phyloP scores from a whole-genome alignment of 306 rosid genomes.

The Cicer cuneatum region DNA sequence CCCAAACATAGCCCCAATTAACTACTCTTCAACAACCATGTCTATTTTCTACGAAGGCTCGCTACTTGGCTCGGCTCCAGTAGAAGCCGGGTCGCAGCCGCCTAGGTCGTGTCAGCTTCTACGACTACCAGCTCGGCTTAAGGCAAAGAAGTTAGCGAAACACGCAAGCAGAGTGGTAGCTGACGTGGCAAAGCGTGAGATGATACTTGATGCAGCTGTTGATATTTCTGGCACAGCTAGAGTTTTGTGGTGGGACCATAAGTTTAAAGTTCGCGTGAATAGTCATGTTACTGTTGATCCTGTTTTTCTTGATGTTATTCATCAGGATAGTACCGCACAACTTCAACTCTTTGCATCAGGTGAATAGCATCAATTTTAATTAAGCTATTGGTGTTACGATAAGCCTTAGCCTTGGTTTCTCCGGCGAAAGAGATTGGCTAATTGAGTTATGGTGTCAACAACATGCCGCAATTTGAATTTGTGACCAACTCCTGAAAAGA shows the following conservation, averaged over 20 bases:
- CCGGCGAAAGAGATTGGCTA: too few relatives aligned
- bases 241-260: conserved; percentile 81
- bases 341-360: conserved; percentile 48
- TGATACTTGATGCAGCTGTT: conserved; percentile 74
- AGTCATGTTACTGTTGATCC: conserved; percentile 89
- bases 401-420: too few relatives aligned
- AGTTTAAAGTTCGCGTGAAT: conserved; percentile 72
- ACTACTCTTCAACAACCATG: conserved; percentile 82
- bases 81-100: conserved; percentile 76
- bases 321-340: conserved; percentile 66
- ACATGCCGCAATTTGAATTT: too few relatives aligned
- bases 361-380: too few relatives aligned
- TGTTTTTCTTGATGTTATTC: conserved; percentile 74
- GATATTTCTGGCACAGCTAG: conserved; percentile 75
- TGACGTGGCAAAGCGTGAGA: conserved; percentile 73
- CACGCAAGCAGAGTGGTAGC: conserved; percentile 59
- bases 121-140: conserved; percentile 74
- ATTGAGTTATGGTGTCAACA: too few relatives aligned
- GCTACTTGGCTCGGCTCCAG: conserved; percentile 78
- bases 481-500: too few relatives aligned
- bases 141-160: conserved; percentile 66
- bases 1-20: conserved; percentile 76
- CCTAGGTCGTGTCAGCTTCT: conserved; percentile 74
- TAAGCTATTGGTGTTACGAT: too few relatives aligned
- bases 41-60: conserved; percentile 82